Base-by-base conservation (phyloP, 805 yeast genomes). In the Teunomyces barrocoloradensis region DNA sequence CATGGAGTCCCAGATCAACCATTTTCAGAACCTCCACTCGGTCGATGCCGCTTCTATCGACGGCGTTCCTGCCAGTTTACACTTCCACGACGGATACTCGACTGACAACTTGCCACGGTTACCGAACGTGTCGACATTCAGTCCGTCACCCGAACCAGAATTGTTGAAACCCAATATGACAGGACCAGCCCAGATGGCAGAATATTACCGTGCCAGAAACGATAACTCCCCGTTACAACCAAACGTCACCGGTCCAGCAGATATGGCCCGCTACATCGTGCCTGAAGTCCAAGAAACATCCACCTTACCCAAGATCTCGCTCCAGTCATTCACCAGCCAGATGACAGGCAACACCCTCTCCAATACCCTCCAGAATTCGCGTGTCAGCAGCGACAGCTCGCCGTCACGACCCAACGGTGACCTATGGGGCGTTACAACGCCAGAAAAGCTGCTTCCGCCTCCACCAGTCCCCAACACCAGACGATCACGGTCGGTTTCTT, bases 1-100 rank as follows among this genome's bases (percentile, higher is more conserved):
- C 53, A 85, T 86, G 83, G 86, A 82, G 55, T 85, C 86, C 10
- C 85, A 86, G 11, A 79, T 85, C 46, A 82, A 82, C 52, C 67
- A 62, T 42, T 89, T 89, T 66, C 84, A 81, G 44, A 84, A 87
- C 58, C 85, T 89, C 47, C 80, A 83, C 52, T 60, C 71, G 25
- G 89, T 87, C 33, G 96, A 89, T 60, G 82, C 88, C 46, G 90
- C 85, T 3, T 79, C 87, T 39, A 77, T 82, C 13, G 82, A 78
- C 55, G 91, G 92, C n/a, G 77, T 78, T 0, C 87, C 89, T 0
- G 68, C 85, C 1, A 78, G 73, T 48, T 69, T 79, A 37, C 82
- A 74, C 53, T 60, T 73, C 29, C 64, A 67, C 36, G 48, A 44
- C 18, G 40, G 40, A 17, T 13, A 37, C 12, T 37, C 40, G 29